Evolutionary conservation across 176 grass and related monocot genomes (phyloP).

Genomic region (Aegilops longissima): DNA sequence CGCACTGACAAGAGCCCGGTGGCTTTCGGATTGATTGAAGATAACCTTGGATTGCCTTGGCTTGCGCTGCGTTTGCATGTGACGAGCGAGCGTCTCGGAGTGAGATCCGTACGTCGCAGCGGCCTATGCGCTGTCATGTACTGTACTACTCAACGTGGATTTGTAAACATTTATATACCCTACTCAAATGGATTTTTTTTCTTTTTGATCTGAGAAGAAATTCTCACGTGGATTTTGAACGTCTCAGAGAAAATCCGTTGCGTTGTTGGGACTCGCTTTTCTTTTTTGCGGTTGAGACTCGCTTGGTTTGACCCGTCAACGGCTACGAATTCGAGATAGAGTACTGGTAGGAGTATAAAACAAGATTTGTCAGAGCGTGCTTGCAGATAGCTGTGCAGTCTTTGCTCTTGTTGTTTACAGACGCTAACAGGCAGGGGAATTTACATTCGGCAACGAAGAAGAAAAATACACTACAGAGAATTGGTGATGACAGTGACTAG

Average conservation of each 20-base stretch:
- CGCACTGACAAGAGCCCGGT: conserved; percentile 1
- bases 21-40: conserved; percentile 2
- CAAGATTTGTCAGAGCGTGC: not conserved
- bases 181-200: not conserved
- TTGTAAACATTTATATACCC: not conserved
- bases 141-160: not conserved
- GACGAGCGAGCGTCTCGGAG: not conserved
- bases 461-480: not conserved
- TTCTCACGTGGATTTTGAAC: not conserved
- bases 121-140: not conserved
- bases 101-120: not conserved
- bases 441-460: too few relatives aligned
- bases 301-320: not conserved
- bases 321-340: not conserved
- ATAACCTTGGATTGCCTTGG: conserved; percentile 5
- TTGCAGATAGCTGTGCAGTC: not conserved
- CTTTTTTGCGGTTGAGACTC: not conserved
- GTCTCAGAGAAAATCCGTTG: not conserved
- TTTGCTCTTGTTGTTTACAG: not conserved
- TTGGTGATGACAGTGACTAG: not conserved
- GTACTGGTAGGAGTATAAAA: not conserved
- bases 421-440: not conserved
- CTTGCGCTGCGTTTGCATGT: conserved; percentile 21
- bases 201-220: not conserved
- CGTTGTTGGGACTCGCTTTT: not conserved